Evolutionary conservation across 805 yeast species (phyloP).

Genomic region (Candida maris): DNA sequence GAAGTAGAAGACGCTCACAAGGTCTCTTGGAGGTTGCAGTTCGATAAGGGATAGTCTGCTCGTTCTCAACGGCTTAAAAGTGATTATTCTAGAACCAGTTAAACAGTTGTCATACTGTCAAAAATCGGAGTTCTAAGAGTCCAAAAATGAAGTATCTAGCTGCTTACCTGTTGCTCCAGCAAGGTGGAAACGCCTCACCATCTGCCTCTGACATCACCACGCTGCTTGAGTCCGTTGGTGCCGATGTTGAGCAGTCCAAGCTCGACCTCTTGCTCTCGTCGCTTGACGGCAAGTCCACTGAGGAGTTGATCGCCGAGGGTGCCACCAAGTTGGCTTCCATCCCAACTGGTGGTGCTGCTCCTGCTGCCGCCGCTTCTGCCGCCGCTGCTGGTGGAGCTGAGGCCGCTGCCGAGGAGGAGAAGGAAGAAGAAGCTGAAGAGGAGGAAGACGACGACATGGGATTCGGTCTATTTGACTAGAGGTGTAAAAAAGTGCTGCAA

Average conservation of each 20-base stretch:
- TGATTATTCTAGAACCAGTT: slow-evolving; percentile 57
- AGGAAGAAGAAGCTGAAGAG: slow-evolving; percentile 59
- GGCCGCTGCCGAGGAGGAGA: slow-evolving; percentile 69
- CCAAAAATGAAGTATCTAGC: slow-evolving; percentile 89
- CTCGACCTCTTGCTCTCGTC: slow-evolving; percentile 75
- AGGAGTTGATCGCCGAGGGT: slow-evolving; percentile 92
- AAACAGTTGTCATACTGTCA: not conserved
- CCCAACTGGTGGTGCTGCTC: slow-evolving; percentile 97
- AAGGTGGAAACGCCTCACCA: slow-evolving; percentile 95
- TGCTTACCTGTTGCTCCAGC: slow-evolving; percentile 96
- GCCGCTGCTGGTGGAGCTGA: slow-evolving; percentile 69
- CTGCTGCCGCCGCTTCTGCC: slow-evolving; percentile 68
- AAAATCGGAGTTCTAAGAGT: slow-evolving; percentile 8
- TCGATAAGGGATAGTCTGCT: slow-evolving; percentile 79
- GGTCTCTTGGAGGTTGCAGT: not conserved
- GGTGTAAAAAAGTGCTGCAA: slow-evolving; percentile 5
- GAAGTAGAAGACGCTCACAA: not conserved
- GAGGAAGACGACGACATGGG: slow-evolving; percentile 80
- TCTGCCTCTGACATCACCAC: slow-evolving; percentile 86
- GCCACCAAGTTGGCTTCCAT: slow-evolving; percentile 93
- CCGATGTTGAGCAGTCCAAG: slow-evolving; percentile 90
- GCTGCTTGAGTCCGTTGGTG: slow-evolving; percentile 91
- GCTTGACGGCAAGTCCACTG: slow-evolving; percentile 89
- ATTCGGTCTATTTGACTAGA: slow-evolving; percentile 40
- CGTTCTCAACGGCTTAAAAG: slow-evolving; percentile 56